Percentiles rank a stretch among this genome's conserved stretches.
These are phyloP conservation scores for Cladosporium sp. DNA, from an alignment of 2,329 filamentous ascomycete genomes.

Conservation along the genomic window DNA sequence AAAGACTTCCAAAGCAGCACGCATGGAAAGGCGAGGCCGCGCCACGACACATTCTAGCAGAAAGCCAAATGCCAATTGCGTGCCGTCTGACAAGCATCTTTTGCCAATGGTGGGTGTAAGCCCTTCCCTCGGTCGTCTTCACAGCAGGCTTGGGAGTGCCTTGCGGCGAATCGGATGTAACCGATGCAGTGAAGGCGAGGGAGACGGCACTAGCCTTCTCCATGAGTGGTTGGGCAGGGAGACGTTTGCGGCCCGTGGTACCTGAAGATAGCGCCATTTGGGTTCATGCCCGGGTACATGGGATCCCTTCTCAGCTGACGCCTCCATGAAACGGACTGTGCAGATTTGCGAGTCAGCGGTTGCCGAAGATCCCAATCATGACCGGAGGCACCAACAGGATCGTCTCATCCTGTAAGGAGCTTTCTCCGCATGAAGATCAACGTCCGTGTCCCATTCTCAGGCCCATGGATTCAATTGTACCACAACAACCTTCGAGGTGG, in stretches of 20 bases:
- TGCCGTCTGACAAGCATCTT: not conserved
- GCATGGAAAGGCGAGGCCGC: not conserved
- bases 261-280: not conserved
- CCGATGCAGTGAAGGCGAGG: not conserved
- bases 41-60: constrained; percentile 2
- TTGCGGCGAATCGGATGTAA: not conserved
- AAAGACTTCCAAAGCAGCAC: not conserved
- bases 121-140: not conserved
- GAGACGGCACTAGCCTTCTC: not conserved
- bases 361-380: not conserved
- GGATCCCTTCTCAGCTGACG: not conserved
- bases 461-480: not conserved
- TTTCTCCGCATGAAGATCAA: not conserved
- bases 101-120: not conserved
- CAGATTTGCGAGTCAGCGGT: not conserved
- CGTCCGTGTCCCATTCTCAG: not conserved
- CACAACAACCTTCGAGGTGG: not conserved
- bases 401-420: not conserved
- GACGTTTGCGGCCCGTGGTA: not conserved
- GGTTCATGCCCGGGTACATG: not conserved
- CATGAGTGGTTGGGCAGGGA: not conserved
- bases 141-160: not conserved
- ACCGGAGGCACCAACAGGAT: not conserved
- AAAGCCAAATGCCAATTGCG: not conserved
- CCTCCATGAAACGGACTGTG: not conserved